Evolutionary conservation across 2,329 filamentous ascomycete species (phyloP), one percentile per base, ranked within the genome.

Genomic region (Botrytis pseudocinerea): DNA sequence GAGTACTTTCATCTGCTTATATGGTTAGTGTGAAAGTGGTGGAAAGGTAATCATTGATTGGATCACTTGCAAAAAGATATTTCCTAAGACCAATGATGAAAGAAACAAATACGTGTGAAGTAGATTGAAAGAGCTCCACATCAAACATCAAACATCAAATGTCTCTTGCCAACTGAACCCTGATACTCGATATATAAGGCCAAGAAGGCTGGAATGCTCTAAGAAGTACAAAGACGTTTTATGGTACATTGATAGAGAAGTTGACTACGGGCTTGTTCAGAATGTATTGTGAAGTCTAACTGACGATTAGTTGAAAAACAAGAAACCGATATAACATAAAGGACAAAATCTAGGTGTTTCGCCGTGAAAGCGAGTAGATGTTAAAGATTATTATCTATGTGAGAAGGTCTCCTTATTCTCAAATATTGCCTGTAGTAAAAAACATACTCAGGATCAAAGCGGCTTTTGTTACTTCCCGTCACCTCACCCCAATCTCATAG

Each of bases 261-360:
- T 1, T 6, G 6, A 51, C 4, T 7, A 7, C 6, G 2, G 25
- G 48, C 48, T 51, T 51, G 48, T 51, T 51, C 10, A n/a, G 4
- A n/a, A n/a, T n/a, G 10, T n/a, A 1, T 3, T n/a, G 4, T 51
- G 3, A n/a, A 51, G 12, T 51, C 10, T 3, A n/a, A 14, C 1
- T 14, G 10, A 51, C 10, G 25, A 51, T n/a, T 14, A n/a, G 2
- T n/a, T 51, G 25, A 5, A 51, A 6, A 51, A 6, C 12, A 51
- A 51, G 25, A 1, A n/a, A 14, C 4, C 5, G 25, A 51, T 14
- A n/a, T 16, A 5, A 4, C 1, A 51, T 51, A n/a, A 51, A 51
- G 25, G 1, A 6, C 6, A n/a, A 51, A 7, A 12, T 0, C 12
- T n/a, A 51, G 48, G 0, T 51, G 1, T 4, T n/a, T 0, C 10